Evolutionary conservation across 2,329 filamentous ascomycete genomes (phyloP).

Genomic region (Trichothecium roseum): DNA sequence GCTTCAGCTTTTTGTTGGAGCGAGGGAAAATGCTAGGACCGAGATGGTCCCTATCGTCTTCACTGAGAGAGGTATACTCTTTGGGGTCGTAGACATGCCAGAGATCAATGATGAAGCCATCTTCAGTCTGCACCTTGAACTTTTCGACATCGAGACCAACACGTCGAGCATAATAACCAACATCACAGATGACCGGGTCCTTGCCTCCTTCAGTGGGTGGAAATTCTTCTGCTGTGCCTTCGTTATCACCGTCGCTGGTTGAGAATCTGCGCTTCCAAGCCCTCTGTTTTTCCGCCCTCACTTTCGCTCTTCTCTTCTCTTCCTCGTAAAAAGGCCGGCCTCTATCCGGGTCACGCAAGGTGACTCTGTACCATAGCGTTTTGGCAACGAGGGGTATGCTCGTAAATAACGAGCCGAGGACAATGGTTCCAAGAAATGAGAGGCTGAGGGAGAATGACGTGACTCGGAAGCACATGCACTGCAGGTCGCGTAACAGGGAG

Average conservation of each 20-base stretch:
- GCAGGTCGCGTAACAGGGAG: conserved; percentile 50
- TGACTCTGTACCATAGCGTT: conserved; percentile 41
- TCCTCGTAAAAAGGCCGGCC: conserved; percentile 62
- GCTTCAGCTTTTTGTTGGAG: conserved; percentile 25
- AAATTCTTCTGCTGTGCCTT: conserved; percentile 44
- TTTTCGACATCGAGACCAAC: conserved; percentile 80
- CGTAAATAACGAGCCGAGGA: conserved; percentile 62
- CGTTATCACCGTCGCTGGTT: conserved; percentile 27
- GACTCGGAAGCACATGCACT: conserved; percentile 54
- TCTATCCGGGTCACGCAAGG: conserved; percentile 47
- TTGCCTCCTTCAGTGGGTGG: conserved; percentile 68
- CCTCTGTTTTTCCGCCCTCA: conserved; percentile 45
- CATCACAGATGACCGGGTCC: conserved; percentile 69
- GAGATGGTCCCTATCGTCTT: conserved; percentile 37
- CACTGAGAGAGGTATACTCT: conserved; percentile 48
- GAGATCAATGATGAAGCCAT: conserved; percentile 80
- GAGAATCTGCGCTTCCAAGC: conserved; percentile 46
- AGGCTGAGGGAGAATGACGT: conserved; percentile 70
- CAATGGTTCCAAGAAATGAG: conserved; percentile 64
- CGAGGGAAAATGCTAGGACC: conserved; percentile 52
- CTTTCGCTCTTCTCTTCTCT: conserved; percentile 49
- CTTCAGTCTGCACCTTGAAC: conserved; percentile 81
- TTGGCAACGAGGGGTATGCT: conserved; percentile 44
- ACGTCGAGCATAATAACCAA: conserved; percentile 75
- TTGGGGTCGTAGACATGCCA: conserved; percentile 85